Evolutionary conservation across 495 filamentous ascomycete species (phyloP), one percentile per base, ranked within the genome.

Genomic region (Penicillium lividum): DNA sequence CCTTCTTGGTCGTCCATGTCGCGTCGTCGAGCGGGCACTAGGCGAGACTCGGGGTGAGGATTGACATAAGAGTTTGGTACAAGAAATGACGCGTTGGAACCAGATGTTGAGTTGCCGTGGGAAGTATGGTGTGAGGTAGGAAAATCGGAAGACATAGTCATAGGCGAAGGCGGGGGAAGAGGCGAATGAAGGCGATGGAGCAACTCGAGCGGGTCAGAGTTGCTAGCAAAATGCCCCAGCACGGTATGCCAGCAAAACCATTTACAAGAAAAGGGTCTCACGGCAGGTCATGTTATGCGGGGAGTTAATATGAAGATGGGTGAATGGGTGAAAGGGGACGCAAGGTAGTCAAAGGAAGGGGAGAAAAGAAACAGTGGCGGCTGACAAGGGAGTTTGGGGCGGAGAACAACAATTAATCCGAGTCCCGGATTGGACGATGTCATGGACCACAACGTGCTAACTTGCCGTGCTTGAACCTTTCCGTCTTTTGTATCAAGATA

Each of bases 321-420:
- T 40, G 50, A 43, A 46, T 44, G 51, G 53, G 45, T 40, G 50
- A 43, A 49, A 65, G 50, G 40, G 27, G 50, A 64, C 56, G 61
- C 61, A 66, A 68, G 66, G 64, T 62, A 62, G 43, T 57, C 34
- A 40, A 62, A 60, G 58, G 54, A 62, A 60, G 58, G 54, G 53
- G 62, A 66, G 58, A 57, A 63, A 46, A 59, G 57, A 55, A 56
- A 59, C 51, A 64, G 74, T 74, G 74, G 74, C 71, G 74, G 73
- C 71, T 72, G 68, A 71, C 68, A 68, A 72, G 69, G 69, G 69
- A 40, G 59, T 66, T 68, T 70, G 66, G 66, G 70, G 72, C 68
- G 70, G 70, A 76, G 71, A 67, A 69, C 67, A 66, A 68, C 62
- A 68, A 69, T 62, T 61, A 54, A 64, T 66, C 59, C 64, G 69